A percentile compares a stretch with the other conserved stretches of the same genome.
These are phyloP conservation scores for Pythium phragmiticola DNA, from an alignment of 352 stramenopile species.

Conservation along the genomic window DNA sequence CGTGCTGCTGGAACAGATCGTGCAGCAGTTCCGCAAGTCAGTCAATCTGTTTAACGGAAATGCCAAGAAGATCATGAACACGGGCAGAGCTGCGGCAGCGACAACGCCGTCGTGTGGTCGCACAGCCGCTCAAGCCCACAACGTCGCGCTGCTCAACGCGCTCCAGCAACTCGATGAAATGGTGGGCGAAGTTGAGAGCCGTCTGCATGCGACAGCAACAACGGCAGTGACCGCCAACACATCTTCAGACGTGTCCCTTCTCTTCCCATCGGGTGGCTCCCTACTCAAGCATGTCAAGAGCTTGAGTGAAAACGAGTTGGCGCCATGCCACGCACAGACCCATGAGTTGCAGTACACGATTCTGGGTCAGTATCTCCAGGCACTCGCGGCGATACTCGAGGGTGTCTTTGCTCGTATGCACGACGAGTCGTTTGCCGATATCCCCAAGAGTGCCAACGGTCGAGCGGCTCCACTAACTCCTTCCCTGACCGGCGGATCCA, in stretches of 20 bases:
- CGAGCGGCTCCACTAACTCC: slow-evolving; percentile 1
- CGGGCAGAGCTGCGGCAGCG: slow-evolving; percentile 44
- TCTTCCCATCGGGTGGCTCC: slow-evolving; percentile 7
- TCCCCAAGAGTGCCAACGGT: slow-evolving; percentile 15
- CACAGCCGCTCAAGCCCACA: slow-evolving; percentile 73
- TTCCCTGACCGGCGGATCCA: slow-evolving; percentile 40
- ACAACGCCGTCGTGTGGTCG: slow-evolving; percentile 53
- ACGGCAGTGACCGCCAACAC: slow-evolving; percentile 12
- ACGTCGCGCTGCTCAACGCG: slow-evolving; percentile 70
- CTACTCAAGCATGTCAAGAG: slow-evolving; percentile 42
- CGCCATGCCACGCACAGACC: slow-evolving; percentile 50
- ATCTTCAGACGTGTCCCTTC: slow-evolving; percentile 1
- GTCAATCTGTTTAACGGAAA: slow-evolving; percentile 70
- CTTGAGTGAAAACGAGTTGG: slow-evolving; percentile 38
- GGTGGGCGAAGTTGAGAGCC: slow-evolving; percentile 50
- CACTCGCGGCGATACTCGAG: slow-evolving; percentile 54
- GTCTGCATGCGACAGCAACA: slow-evolving; percentile 24
- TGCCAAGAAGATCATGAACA: slow-evolving; percentile 73
- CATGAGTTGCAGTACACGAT: slow-evolving; percentile 56
- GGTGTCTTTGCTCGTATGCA: slow-evolving; percentile 80
- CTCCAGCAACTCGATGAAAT: slow-evolving; percentile 65
- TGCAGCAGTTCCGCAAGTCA: slow-evolving; percentile 62
- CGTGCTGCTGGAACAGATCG: slow-evolving; percentile 50
- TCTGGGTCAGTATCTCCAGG: slow-evolving; percentile 71
- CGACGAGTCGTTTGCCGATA: slow-evolving; percentile 76